Evolutionary conservation across 768 basidiomycete species (phyloP), one percentile per base, ranked within the genome.

Genomic region (Lyophyllum atratum): DNA sequence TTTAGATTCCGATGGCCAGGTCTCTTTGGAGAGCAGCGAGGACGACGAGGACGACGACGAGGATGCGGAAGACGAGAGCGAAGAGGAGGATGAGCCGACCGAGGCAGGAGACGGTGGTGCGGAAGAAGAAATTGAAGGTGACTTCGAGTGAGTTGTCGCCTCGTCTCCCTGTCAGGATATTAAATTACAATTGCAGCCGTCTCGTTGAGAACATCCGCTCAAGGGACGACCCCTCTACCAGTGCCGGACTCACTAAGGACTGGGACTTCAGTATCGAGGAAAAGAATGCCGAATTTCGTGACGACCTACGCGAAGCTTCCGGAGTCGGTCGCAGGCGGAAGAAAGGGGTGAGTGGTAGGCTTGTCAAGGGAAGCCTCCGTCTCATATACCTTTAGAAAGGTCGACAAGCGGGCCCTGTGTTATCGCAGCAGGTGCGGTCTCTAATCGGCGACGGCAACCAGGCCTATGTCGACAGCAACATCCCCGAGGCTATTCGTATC

Each of bases 401-500:
- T 52, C 74, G 80, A 28, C 60, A 66, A 28, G 56, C 66, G 3
- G 88, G 86, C 0, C 82, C 86, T 1, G 70, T 72, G 0, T 76
- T 91, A 14, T 92, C 90, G 1, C 85, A n/a, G n/a, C n/a, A n/a
- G n/a, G n/a, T n/a, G n/a, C n/a, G n/a, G n/a, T n/a, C 83, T 0
- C 74, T 96, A 17, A 85, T 98, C 49, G 93, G 93, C 25, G 85
- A 89, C 53, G 95, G 92, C 21, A 95, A 95, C 67, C 85, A 90
- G 65, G 89, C 90, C 2, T 97, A 92, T 70, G 84, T 95, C 49
- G 84, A 89, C 64, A 83, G 76, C 58, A 73, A 92, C 54, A n/a
- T 86, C 9, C 72, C 78, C 2, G 80, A 88, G 62, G 88, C 93
- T 1, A 85, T 93, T 33, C 82, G 85, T 19, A 80, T 88, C 24